Base-by-base conservation (phyloP, 2,329 filamentous ascomycete genomes). In the Colletotrichum abscissum region DNA sequence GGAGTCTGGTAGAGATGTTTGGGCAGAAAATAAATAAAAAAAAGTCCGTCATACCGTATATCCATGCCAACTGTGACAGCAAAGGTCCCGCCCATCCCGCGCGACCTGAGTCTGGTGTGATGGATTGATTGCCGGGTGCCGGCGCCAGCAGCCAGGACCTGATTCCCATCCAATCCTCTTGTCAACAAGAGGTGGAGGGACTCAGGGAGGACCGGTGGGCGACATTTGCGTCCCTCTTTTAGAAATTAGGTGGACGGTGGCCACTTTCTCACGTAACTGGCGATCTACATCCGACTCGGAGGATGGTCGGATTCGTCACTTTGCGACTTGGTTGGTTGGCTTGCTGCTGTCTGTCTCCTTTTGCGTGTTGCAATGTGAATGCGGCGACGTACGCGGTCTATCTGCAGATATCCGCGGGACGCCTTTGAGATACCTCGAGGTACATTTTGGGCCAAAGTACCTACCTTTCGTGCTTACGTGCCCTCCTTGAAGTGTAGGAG, bases 91-190 rank as follows among this genome's bases (percentile, higher is more conserved):
- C 19, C 42, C 42, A 30, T 63, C 26, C 26, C 26, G 42, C 42
- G n/a, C 59, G 59, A 30, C 38, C 42, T 26, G n/a, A 35, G 28
- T 38, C n/a, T 16, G 38, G 49, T 62, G 59, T 65, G 59, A 69
- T 69, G 70, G 66, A 65, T 70, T 70, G 60, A 62, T 65, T 71
- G 66, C 70, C 55, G 70, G 30, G 42, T 55, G 35, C 70, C 67
- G 56, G 55, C 57, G 55, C 38, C 14, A 24, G 22, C 28, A 65
- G 35, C 52, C 42, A 49, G 42, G 42, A n/a, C 42, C 8, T 49
- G 42, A 49, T 22, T 49, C 68, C 19, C 33, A 26, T 49, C 38
- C 38, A 35, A 57, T 62, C 52, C n/a, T 38, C 24, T 63, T 16
- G 14, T n/a, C n/a, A 46, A 35, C 14, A 35, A 49, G 11, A 16